Base-by-base conservation (phyloP, 208 protist genomes). In the Trypanosomatidae sp. region DNA sequence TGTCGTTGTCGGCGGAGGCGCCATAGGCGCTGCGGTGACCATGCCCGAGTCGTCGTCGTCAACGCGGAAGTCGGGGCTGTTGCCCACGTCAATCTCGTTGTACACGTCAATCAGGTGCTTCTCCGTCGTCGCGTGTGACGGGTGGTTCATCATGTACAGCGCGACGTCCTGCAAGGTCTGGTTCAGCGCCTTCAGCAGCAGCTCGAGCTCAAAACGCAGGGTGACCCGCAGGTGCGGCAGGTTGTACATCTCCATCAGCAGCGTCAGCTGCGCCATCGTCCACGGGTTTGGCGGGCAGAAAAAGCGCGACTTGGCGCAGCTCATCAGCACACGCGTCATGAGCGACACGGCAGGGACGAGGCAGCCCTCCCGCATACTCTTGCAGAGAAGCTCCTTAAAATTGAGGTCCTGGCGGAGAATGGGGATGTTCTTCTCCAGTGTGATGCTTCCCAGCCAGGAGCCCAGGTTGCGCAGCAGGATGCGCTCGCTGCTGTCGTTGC, bases 211-310 rank as follows among this genome's bases (percentile, higher is more conserved):
- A 82, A 99, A 99, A 72, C 99, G 98, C 30, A 99, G 83, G 58
- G 98, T 99, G 28, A 99, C 82, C 65, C 98, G 98, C 13, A 99
- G 87, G 69, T 99, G 89, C 17, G 86, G 89, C 8, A 99, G 78
- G 39, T 91, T 81, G 83, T 99, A 98, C 73, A 99, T 90, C 82
- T 99, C 99, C 47, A 91, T 88, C 49, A 99, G 72, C 30, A 98
- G 73, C 62, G 81, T 84, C 49, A 99, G 69, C 55, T 99, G 89
- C 44, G 91, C 94, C 95, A 99, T 99, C 22, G 98, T 92, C 99
- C 99, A 99, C 39, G 99, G 99, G 87, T 99, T 99, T 30, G 98
- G 98, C 44, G 91, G 94, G 71, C 79, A 86, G 86, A 99, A 99
- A 52, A 99, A 98, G 62, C 84, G 90, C n/a, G 93, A 98, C 53